A percentile compares a stretch with the other conserved stretches of the same genome.
These are phyloP conservation scores for Penicillium longicatenatum DNA, from an alignment of 495 filamentous ascomycete species.

Conservation along the genomic window DNA sequence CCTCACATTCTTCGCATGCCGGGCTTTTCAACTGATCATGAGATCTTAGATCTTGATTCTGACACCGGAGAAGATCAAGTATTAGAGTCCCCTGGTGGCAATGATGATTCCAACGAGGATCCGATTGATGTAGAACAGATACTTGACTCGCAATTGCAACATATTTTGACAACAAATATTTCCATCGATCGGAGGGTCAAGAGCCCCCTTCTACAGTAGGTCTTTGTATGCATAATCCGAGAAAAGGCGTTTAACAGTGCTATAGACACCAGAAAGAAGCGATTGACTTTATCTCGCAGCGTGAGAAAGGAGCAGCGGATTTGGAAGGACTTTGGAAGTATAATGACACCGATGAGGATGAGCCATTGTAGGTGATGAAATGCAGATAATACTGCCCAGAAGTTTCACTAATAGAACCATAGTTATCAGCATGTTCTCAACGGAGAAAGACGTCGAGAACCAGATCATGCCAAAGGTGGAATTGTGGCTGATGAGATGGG, in stretches of 20 bases:
- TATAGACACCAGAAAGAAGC: background rate
- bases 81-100: background rate
- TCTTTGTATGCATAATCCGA: too few species aligned
- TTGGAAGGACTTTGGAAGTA: slow-evolving; percentile 5
- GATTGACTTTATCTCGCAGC: background rate
- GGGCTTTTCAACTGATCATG: background rate
- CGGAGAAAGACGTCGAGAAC: background rate
- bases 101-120: background rate
- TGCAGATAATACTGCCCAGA: too few species aligned
- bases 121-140: background rate
- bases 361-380: background rate
- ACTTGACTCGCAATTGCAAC: slow-evolving; percentile 1
- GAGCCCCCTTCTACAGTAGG: background rate
- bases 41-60: background rate
- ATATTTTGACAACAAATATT: background rate
- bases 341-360: slow-evolving; percentile 8
- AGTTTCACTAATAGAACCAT: too few species aligned
- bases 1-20: slow-evolving; percentile 5
- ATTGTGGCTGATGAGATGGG: slow-evolving; percentile 12
- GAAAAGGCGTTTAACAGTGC: too few species aligned
- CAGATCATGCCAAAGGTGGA: slow-evolving; percentile 3
- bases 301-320: background rate
- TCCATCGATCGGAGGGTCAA: slow-evolving; percentile 7
- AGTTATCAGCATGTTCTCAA: slow-evolving; percentile 9
- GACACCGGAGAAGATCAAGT: background rate